Evolutionary conservation across 768 basidiomycete genomes (phyloP), one percentile per base, ranked within the genome.

Genomic region (Omphalotus guepiniiformis): DNA sequence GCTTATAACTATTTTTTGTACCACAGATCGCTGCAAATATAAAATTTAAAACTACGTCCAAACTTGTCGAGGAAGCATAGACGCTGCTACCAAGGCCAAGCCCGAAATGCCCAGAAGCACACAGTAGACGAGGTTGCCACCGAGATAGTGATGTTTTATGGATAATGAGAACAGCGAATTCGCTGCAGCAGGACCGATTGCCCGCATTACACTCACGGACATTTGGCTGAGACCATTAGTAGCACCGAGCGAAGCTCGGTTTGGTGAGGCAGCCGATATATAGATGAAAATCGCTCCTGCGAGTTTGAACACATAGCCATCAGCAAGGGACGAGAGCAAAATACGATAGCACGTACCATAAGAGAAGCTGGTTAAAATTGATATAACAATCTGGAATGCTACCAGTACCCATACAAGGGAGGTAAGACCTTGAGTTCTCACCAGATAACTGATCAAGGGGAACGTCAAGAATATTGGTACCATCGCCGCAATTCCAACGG

Each of bases 91-190:
- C 29, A 50, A 38, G 19, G 42, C 41, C 21, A 35, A 25, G 2
- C 23, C 30, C 11, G 42, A n/a, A 8, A 44, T 36, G 27, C 41
- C 27, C 19, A 45, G 16, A 9, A 51, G 15, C 59, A 71, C 29
- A 16, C 54, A n/a, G 41, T 77, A 73, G 6, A 73, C 74, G 19
- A 77, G 51, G 36, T 63, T 53, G 4, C 74, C 75, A 3, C 66
- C 67, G 51, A 75, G 53, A 42, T 71, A 62, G 39, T 69, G 53
- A 35, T 53, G 55, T 22, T 69, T 57, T 42, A 72, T 65, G 0
- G 77, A 76, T 16, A 79, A 54, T 21, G 78, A 75, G 59, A 78
- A 80, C 48, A 76, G 65, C 29, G 77, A 78, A 35, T 70, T 70
- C 0, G 72, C 63, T 2, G 62, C 51, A 1, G 73, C 71, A 3